Evolutionary conservation across 2,329 filamentous ascomycete genomes (phyloP), one percentile per base, ranked within the genome.

Genomic region (Clarireedia homoeocarpa): DNA sequence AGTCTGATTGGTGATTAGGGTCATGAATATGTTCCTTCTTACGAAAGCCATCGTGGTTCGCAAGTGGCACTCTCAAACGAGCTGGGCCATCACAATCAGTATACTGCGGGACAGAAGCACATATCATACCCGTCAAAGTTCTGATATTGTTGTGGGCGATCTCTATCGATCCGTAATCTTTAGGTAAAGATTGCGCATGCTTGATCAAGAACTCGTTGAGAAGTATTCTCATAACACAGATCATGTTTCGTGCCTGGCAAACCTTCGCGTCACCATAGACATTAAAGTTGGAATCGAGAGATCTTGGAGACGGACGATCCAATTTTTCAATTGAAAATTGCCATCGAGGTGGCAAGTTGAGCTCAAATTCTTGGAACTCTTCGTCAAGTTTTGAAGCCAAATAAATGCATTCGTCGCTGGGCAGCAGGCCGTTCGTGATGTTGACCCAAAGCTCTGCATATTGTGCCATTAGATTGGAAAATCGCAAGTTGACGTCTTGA

Each of bases 81-180:
- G n/a, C n/a, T 30, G n/a, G 10, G 9, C 30, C 44, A 23, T 38
- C 14, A 48, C 56, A 60, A 17, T 60, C 40, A 12, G 44, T 3
- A 46, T 56, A 58, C 47, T 60, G 56, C 4, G 54, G 49, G 9
- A 23, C 52, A 24, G 53, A 60, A 26, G 58, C 57, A 52, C 47
- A 60, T 48, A 62, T 55, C 6, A 57, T 48, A 6, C 15, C 14
- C 2, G 45, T 39, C 34, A 51, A 36, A 3, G 2, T n/a, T 10
- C 46, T 39, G 15, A 59, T 58, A 10, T 56, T 45, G 51, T 56
- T 7, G 14, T 24, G 5, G 3, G 30, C 23, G 17, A 24, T 24
- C 49, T 23, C 15, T 26, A 10, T 14, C 27, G 17, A n/a, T 24
- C 47, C 27, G 39, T 42, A 5, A 3, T 42, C n/a, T 17, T 14